A percentile compares a stretch with the other conserved stretches of the same genome.
These are phyloP conservation scores for Pogostemon cablin DNA, from an alignment of 257 asterid species.

Conservation along the genomic window DNA sequence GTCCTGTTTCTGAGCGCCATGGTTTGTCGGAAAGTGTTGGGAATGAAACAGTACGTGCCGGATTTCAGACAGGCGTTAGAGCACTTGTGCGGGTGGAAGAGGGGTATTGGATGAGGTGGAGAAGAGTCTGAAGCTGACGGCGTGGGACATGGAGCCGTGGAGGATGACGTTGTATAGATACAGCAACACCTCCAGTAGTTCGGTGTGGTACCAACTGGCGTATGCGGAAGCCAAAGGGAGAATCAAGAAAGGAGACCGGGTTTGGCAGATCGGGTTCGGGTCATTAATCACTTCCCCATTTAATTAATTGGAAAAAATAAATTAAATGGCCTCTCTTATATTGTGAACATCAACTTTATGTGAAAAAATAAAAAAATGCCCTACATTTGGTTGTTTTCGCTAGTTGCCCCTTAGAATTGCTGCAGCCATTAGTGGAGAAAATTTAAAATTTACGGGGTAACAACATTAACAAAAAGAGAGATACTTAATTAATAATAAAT, in stretches of 20 bases:
- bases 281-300: slow-evolving; percentile 1
- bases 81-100: slow-evolving; percentile 48
- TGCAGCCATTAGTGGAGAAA: too few relatives aligned
- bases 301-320: too few relatives aligned
- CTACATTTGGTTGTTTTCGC: too few relatives aligned
- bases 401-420: too few relatives aligned
- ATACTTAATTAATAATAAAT: too few relatives aligned
- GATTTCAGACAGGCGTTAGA: slow-evolving; percentile 46
- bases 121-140: slow-evolving; percentile 34
- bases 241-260: slow-evolving; percentile 37
- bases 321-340: slow-evolving; percentile 3
- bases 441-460: too few relatives aligned
- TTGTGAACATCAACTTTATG: too few relatives aligned
- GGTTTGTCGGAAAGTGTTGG: slow-evolving; percentile 42
- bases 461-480: too few relatives aligned
- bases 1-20: slow-evolving; percentile 44
- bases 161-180: slow-evolving; percentile 48
- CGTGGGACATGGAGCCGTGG: slow-evolving; percentile 48
- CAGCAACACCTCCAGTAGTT: slow-evolving; percentile 41
- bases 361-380: too few relatives aligned
- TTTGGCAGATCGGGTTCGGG: slow-evolving; percentile 46
- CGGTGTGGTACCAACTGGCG: slow-evolving; percentile 34
- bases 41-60: slow-evolving; percentile 40
- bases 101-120: slow-evolving; percentile 43
- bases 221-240: slow-evolving; percentile 50